Evolutionary conservation across 331 rosid species (phyloP), one percentile per base, ranked within the genome.

Genomic region (Dryas integrifolia): DNA sequence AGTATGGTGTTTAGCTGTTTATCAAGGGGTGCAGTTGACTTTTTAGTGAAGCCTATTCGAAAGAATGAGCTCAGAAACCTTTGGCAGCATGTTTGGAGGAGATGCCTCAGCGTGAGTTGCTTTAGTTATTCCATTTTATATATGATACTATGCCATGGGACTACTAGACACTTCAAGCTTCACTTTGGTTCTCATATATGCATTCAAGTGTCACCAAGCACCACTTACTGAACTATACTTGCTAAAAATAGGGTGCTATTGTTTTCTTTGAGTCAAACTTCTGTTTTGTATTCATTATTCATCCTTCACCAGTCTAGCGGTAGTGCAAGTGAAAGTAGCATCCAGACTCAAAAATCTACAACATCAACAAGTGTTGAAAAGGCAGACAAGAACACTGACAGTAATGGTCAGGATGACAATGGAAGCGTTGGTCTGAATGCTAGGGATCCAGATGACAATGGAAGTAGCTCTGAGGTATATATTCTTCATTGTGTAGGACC

Each of bases 401-500:
- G 77, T 74, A 78, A 72, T 62, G 62, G 79, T 48, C 81, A 67
- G 51, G 79, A 79, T 72, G 76, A 78, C 44, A 58, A 52, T 59
- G 68, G 76, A 58, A 77, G 66, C 72, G 65, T 78, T 58, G 46
- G 61, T 53, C 70, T 65, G 46, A 69, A 62, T 61, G 75, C 67
- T 14, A 67, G 52, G 71, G 65, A 67, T 67, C 80, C 68, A 56
- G 67, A 81, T 52, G 81, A 82, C n/a, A 70, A 49, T 48, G 80
- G 80, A 80, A 76, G 76, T 75, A 81, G 79, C 67, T 72, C 83
- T 59, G 79, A 75, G 81, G 86, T 79, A 81, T 21, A 53, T 6
- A 18, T 64, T 64, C 69, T 0, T 64, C 69, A 26, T 52, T 45
- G 39, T 15, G 30, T 40, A 62, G 7, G 30, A 57, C 15, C 16